Evolutionary conservation across 2,329 filamentous ascomycete genomes (phyloP).

Genomic region (Fusarium algeriense): DNA sequence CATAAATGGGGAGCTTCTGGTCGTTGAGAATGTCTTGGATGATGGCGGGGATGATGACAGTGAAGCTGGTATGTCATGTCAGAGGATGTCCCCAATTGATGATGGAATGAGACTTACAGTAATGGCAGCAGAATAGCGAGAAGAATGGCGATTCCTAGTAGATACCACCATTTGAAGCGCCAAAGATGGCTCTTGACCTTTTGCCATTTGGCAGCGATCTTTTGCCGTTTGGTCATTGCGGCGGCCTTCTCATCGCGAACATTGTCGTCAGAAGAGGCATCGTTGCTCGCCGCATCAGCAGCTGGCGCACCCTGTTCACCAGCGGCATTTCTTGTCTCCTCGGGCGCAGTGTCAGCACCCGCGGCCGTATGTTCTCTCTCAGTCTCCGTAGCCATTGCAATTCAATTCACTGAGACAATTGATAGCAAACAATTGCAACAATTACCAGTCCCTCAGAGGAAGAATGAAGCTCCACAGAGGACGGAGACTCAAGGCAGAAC

Average conservation of each 20-base stretch:
- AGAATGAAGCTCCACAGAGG: neutral
- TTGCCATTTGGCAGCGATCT: slow-evolving; percentile 47
- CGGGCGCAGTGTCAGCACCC: neutral
- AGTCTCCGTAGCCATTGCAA: slow-evolving; percentile 9
- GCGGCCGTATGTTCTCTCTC: neutral
- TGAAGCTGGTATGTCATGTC: slow-evolving; percentile 53
- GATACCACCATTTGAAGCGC: slow-evolving; percentile 60
- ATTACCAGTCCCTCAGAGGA: neutral
- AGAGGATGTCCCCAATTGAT: neutral
- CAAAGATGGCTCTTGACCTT: slow-evolving; percentile 56
- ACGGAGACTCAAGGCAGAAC: neutral
- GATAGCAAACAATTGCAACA: neutral
- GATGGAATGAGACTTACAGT: slow-evolving; percentile 53
- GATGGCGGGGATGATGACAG: slow-evolving; percentile 60
- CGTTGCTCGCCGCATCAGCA: slow-evolving; percentile 20
- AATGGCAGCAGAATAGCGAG: slow-evolving; percentile 60
- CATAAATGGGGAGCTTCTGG: slow-evolving; percentile 55
- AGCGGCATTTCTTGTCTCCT: neutral
- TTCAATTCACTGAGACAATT: no score
- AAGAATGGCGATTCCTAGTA: slow-evolving; percentile 56
- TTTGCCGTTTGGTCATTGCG: slow-evolving; percentile 50
- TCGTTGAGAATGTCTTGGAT: slow-evolving; percentile 59
- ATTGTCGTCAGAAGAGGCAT: slow-evolving; percentile 30
- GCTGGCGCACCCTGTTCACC: neutral
- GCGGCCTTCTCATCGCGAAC: slow-evolving; percentile 26